Percentiles rank a stretch among this genome's conserved stretches.
phyloP scores from a whole-genome alignment of 2,329 filamentous ascomycete genomes.

The Aspergillus arachidicola region DNA sequence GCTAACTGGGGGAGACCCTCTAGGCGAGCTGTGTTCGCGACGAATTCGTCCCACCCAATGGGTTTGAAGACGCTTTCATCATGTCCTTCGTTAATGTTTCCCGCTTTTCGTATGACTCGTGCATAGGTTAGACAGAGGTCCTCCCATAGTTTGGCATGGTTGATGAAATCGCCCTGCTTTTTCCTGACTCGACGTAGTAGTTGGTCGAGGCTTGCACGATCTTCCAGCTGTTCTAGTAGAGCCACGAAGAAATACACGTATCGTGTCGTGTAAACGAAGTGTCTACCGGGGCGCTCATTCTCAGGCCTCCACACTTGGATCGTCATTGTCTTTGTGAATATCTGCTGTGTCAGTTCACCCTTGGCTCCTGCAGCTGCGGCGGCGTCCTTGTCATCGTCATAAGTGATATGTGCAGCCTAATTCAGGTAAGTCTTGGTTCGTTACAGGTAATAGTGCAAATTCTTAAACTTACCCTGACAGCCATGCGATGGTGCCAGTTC shows the following conservation, averaged over 20 bases:
- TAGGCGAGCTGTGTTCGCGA: slow-evolving; percentile 59
- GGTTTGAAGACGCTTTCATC: slow-evolving; percentile 68
- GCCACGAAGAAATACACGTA: slow-evolving; percentile 82
- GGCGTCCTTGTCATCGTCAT: slow-evolving; percentile 57
- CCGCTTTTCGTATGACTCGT: slow-evolving; percentile 60
- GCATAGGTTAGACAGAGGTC: slow-evolving; percentile 62
- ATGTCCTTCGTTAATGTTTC: slow-evolving; percentile 60
- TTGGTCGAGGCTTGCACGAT: slow-evolving; percentile 74
- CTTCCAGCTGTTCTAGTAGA: slow-evolving; percentile 72
- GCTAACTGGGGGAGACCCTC: slow-evolving; percentile 60
- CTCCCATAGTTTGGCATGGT: slow-evolving; percentile 65
- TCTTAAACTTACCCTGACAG: slow-evolving; percentile 64
- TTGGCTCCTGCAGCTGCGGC: slow-evolving; percentile 65
- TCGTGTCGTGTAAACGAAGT: slow-evolving; percentile 87
- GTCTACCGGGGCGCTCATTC: slow-evolving; percentile 77
- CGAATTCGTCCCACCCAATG: slow-evolving; percentile 67
- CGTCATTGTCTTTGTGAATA: slow-evolving; percentile 93
- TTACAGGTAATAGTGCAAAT: not conserved
- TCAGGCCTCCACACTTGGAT: slow-evolving; percentile 96
- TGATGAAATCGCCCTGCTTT: slow-evolving; percentile 73
- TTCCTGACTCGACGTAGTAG: slow-evolving; percentile 78
- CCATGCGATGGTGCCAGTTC: slow-evolving; percentile 94
- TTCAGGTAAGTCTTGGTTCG: slow-evolving; percentile 37
- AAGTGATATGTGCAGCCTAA: slow-evolving; percentile 63
- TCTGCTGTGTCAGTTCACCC: slow-evolving; percentile 76